Percentiles rank a stretch among this genome's conserved stretches.
These are phyloP conservation scores for Cornus kousa DNA, from an alignment of 148 eudicot species.

Conservation along the genomic window DNA sequence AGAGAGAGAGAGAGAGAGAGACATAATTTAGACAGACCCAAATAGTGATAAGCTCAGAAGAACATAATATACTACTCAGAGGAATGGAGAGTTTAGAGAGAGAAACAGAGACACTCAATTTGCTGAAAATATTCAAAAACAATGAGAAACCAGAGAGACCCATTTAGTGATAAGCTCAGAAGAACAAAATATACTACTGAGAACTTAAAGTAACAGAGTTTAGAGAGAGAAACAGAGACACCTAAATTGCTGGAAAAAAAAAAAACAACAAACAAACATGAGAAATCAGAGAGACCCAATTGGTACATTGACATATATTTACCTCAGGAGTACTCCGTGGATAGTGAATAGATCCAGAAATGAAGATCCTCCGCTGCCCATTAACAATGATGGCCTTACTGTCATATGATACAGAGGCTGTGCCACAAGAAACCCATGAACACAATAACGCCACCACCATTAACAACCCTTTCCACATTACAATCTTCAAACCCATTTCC, in stretches of 20 bases:
- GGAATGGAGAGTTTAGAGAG: background rate
- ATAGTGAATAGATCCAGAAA: conserved; percentile 94
- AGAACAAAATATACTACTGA: background rate
- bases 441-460: conserved; percentile 38
- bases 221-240: no score
- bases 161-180: background rate
- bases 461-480: conserved; percentile 4
- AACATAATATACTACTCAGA: background rate
- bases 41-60: background rate
- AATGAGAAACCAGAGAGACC: background rate
- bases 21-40: background rate
- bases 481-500: conserved; percentile 24
- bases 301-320: conserved; percentile 8
- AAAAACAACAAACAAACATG: background rate
- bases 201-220: no score
- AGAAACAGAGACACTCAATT: conserved; percentile 4
- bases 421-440: conserved; percentile 29
- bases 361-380: conserved; percentile 76
- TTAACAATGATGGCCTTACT: conserved; percentile 61
- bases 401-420: conserved; percentile 71
- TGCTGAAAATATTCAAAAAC: background rate
- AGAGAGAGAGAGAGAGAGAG: background rate
- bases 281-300: background rate
- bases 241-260: no score
- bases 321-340: conserved; percentile 97